Percentiles rank a stretch among this genome's conserved stretches.
Conservation (phyloP, 345 rosid genomes). For the Euphorbia tirucalli region DNA sequence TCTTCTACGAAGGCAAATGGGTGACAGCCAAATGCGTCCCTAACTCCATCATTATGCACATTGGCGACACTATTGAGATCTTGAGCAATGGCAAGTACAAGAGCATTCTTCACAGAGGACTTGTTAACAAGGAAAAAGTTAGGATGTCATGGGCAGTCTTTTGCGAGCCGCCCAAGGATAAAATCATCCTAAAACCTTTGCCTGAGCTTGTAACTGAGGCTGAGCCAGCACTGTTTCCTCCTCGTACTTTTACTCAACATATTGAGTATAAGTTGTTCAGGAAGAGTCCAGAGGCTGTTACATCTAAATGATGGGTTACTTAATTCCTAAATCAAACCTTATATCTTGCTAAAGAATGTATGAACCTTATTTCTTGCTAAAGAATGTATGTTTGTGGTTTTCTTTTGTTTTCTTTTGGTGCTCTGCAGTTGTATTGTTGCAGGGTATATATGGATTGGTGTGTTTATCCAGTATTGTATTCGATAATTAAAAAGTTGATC, state of each 20-base stretch:
- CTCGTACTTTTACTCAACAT: slow-evolving; percentile 89
- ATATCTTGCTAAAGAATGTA: too few relatives aligned
- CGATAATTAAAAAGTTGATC: background rate
- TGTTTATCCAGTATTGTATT: background rate
- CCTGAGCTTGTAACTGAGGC: slow-evolving; percentile 59
- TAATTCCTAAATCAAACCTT: background rate
- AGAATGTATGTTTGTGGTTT: too few relatives aligned
- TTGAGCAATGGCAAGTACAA: slow-evolving; percentile 89
- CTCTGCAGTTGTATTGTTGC: background rate
- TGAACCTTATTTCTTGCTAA: too few relatives aligned
- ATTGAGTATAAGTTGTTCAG: slow-evolving; percentile 75
- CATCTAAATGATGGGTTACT: background rate
- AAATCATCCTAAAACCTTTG: slow-evolving; percentile 79
- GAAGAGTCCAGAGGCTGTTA: slow-evolving; percentile 44
- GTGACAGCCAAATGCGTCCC: slow-evolving; percentile 89
- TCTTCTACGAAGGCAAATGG: slow-evolving; percentile 80
- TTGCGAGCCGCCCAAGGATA: slow-evolving; percentile 94
- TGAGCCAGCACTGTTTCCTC: slow-evolving; percentile 78
- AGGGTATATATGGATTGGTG: background rate
- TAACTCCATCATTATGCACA: slow-evolving; percentile 86
- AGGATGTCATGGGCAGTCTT: slow-evolving; percentile 97
- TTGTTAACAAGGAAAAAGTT: slow-evolving; percentile 93
- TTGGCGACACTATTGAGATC: slow-evolving; percentile 90
- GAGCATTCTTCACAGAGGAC: slow-evolving; percentile 88
- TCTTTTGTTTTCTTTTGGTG: too few relatives aligned